These are phyloP conservation scores for Aspergillus coremiiformis DNA, from an alignment of 495 filamentous ascomycete species.

Conservation along the genomic window DNA sequence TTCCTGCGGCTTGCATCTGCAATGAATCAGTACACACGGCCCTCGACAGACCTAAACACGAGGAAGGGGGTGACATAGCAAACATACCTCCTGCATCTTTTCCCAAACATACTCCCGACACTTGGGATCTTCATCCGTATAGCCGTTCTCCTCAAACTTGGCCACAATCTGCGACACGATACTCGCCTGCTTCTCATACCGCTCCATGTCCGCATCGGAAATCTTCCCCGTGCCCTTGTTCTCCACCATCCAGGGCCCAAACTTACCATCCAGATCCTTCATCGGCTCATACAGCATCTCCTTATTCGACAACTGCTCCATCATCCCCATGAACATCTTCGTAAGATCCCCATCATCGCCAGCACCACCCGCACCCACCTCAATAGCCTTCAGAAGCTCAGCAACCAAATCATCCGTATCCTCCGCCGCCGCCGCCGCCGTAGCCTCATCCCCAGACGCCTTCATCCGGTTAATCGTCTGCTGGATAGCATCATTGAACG, in stretches of 20 bases:
- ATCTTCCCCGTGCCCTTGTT: conserved; percentile 57
- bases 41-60: not conserved
- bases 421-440: conserved; percentile 61
- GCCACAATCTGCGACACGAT: conserved; percentile 81
- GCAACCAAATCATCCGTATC: conserved; percentile 73
- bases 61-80: conserved; percentile 18
- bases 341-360: conserved; percentile 77
- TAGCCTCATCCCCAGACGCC: conserved; percentile 70
- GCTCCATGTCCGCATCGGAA: conserved; percentile 59
- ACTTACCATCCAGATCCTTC: conserved; percentile 92
- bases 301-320: conserved; percentile 97
- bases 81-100: conserved; percentile 93
- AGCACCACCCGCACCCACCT: conserved; percentile 34
- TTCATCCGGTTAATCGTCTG: conserved; percentile 94
- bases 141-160: conserved; percentile 74
- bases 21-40: conserved; percentile 11
- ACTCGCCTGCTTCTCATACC: conserved; percentile 73
- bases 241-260: conserved; percentile 77
- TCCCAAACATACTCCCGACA: conserved; percentile 93
- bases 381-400: conserved; percentile 75
- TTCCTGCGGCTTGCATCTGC: conserved; percentile 91
- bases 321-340: conserved; percentile 92
- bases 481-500: conserved; percentile 85
- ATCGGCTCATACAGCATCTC: conserved; percentile 98
- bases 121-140: conserved; percentile 69